Evolutionary conservation across 768 basidiomycete species (phyloP).

Genomic region (Leccinum longicurvipes): DNA sequence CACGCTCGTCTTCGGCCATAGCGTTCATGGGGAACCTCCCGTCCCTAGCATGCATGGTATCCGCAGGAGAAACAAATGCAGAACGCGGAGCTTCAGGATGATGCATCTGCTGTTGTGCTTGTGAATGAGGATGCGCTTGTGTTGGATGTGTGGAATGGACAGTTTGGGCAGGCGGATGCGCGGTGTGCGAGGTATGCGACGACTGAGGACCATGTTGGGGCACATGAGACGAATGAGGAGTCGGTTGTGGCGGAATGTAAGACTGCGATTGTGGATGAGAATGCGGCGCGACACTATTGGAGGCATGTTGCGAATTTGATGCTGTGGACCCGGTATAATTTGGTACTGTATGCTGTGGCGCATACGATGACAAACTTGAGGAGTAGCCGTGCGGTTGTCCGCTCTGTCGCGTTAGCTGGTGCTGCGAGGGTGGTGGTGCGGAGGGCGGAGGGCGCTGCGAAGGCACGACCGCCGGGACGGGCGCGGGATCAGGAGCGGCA

Average conservation of each 20-base stretch:
- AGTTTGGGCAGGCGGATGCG: conserved; percentile 15
- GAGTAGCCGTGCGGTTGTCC: conserved; percentile 18
- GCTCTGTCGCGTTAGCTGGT: conserved; percentile 18
- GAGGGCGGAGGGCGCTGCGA: conserved; percentile 18
- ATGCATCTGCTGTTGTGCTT: conserved; percentile 26
- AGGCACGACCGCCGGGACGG: conserved; percentile 13
- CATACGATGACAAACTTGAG: conserved; percentile 16
- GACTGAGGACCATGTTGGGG: conserved; percentile 19
- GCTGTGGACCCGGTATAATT: conserved; percentile 16
- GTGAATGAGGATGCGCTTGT: conserved; percentile 27
- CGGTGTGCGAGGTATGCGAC: conserved; percentile 9
- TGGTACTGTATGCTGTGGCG: conserved; percentile 12
- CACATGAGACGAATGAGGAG: conserved; percentile 8
- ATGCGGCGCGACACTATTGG: conserved; percentile 7
- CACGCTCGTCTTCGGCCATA: conserved; percentile 18
- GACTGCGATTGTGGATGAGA: conserved; percentile 30
- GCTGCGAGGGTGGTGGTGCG: conserved; percentile 11
- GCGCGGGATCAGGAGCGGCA: conserved; percentile 14
- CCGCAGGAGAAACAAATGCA: conserved; percentile 27
- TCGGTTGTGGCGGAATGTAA: conserved; percentile 11
- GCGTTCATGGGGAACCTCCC: conserved; percentile 9
- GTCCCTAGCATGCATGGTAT: conserved; percentile 28
- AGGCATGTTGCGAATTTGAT: conserved; percentile 16
- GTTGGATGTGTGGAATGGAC: conserved; percentile 21
- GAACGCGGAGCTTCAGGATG: conserved; percentile 23